phyloP scores from a whole-genome alignment of 2,329 filamentous ascomycete genomes.

The Phialophora macrospora region DNA sequence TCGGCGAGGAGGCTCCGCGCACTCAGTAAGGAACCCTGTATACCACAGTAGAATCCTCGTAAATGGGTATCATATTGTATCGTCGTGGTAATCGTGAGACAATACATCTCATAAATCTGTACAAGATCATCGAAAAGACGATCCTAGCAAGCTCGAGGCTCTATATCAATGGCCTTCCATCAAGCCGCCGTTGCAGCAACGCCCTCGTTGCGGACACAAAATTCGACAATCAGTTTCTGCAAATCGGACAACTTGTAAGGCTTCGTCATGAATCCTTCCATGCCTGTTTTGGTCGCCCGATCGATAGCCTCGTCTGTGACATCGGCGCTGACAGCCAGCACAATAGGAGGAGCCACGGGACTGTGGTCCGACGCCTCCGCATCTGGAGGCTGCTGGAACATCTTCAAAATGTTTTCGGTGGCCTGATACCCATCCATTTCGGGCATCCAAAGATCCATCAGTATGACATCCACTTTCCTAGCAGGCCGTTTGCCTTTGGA shows the following conservation, averaged over 20 bases:
- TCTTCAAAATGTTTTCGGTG: constrained; percentile 64
- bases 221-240: constrained; percentile 62
- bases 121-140: constrained; percentile 13
- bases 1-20: background rate
- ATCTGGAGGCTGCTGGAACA: constrained; percentile 47
- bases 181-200: constrained; percentile 11
- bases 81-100: constrained; percentile 25
- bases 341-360: constrained; percentile 45
- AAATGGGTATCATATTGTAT: constrained; percentile 24
- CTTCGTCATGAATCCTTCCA: constrained; percentile 72
- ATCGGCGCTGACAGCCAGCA: constrained; percentile 70
- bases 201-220: constrained; percentile 44
- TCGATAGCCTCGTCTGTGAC: constrained; percentile 67
- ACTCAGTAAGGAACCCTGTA: background rate
- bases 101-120: constrained; percentile 13
- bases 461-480: constrained; percentile 62
- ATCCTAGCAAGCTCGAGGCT: background rate
- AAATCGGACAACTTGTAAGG: constrained; percentile 68
- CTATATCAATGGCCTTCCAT: background rate
- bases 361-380: constrained; percentile 22
- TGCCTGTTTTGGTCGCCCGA: constrained; percentile 65
- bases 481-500: constrained; percentile 20
- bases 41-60: background rate
- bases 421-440: constrained; percentile 74
- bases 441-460: constrained; percentile 81